Evolutionary conservation across 2,329 filamentous ascomycete species (phyloP), one percentile per base, ranked within the genome.

Genomic region (Verticillium nubilum): DNA sequence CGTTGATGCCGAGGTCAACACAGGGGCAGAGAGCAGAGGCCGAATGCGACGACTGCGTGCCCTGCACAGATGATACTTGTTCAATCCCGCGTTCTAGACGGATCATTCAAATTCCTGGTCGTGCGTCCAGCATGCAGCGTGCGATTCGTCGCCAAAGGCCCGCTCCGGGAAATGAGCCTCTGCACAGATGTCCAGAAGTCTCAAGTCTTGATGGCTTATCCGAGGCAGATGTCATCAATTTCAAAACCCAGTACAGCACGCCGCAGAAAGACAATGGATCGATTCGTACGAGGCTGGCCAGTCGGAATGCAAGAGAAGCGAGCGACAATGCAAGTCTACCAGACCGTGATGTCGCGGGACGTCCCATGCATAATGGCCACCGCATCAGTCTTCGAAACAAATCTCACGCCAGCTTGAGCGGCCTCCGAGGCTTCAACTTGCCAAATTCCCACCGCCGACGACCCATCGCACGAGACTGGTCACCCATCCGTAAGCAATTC

Each of bases 381-480:
- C 70, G 69, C 5, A 73, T 81, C 60, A 80, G 73, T 66, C 75
- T 86, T 29, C 75, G 75, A 58, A 76, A 77, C 31, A 78, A 76
- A 61, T 82, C 80, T 1, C 82, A 86, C 67, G 76, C 85, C 64
- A 86, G 82, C 63, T 71, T 86, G 12, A 73, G 71, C 52, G 80
- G 79, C 52, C 72, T 74, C 9, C 75, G 80, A 62, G 76, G 73
- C 2, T 84, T 86, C 70, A 85, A 76, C 62, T 70, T 86, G 57
- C 72, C 77, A 52, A 78, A 76, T 62, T 81, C 80, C 6, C 82
- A 87, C 65, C 83, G 80, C 62, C 79, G 83, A 27, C 83, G 87
- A 61, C 85, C 87, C 0, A 86, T 91, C 66, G 88, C 89, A 29
- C 81, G 89, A 68, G 88, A 92, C 66, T 94, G 84, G 90, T 85